Base-by-base conservation (phyloP, 371 early-diverging fungal genomes). In the Encephalitozoon intestinalis region DNA sequence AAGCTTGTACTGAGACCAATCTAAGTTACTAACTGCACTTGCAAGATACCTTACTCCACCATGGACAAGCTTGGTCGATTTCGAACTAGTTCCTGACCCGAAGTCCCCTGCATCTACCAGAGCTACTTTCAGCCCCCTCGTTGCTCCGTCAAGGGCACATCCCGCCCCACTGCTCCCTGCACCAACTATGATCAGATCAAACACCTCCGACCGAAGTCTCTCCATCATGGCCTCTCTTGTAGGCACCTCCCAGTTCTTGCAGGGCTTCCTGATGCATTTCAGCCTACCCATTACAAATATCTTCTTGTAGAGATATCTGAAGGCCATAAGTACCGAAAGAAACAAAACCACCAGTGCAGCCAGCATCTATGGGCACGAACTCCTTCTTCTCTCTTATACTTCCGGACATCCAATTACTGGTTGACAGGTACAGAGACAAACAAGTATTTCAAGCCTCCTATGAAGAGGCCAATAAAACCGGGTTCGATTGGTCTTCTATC, bases 1-100 rank as follows among this genome's bases (percentile, higher is more conserved):
- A 43, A 98, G 87, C 82, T 92, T 91, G 88, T 92, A 94, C 83
- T 98, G 97, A 84, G 90, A 94, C 83, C 90, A 90, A 79, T 94
- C 95, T 21, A 94, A 84, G 58, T 94, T 91, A 87, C 89, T 88
- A 63, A 97, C 88, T 3, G 97, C 99, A 86, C 96, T 95, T 85
- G 96, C 95, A 74, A 98, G 88, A 84, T 98, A 98, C 66, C 99
- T 89, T 40, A 98, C 95, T 79, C 99, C 99, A 70, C 99, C 99
- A 81, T 98, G 99, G 21, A 98, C 92, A 11, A 98, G 88, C 81
- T 98, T 98, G 4, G 99, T 97, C 18, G 91, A 91, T 76, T 94
- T 88, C 1, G 95, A 95, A 37, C 92, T 92, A 1, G 97, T 96
- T 52, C 92, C 94, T 86, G 92, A 88, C 15, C 94, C 88, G 87